Evolutionary conservation across 1,139 yeast species (phyloP), one percentile per base, ranked within the genome.

Genomic region (Pichia sp.): DNA sequence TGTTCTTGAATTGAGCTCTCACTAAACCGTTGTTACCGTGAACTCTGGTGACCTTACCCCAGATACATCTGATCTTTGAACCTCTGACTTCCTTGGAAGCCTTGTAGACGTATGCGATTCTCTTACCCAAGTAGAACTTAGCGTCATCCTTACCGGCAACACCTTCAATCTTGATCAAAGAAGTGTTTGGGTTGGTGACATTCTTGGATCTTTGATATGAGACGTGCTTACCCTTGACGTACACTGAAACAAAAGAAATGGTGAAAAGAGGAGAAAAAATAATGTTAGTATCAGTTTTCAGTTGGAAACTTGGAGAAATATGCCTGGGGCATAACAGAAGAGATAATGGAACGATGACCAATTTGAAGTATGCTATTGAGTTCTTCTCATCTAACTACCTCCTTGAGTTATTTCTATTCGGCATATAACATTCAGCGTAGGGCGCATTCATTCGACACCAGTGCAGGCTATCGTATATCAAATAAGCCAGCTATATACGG

Each of bases 141-240:
- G 99, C 97, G 66, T 92, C 99, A 75, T 88, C 85, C 71, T 96
- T 82, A 75, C 81, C 76, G 69, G 85, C 76, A 71, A 93, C 98
- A 79, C 96, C 97, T 82, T 93, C 96, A 74, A 93, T 86, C 84
- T 92, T 89, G 77, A 93, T 82, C 80, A 93, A 85, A 67, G 99
- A 93, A 72, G 88, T 89, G 83, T 89, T 87, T 78, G 99, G 97
- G 95, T 93, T 89, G 87, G 87, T 90, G 75, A 87, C 90, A 80
- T 85, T 86, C 90, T 93, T 93, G 72, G 97, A 90, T 84, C 99
- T 95, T 85, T 93, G 98, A 96, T 92, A 93, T 73, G 98, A 92
- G 77, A 93, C 78, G 88, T 93, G 98, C 87, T 92, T 93, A 81
- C 98, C 99, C 87, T 92, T 93, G 81, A 93, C 98, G 96, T 93